Base-by-base conservation (phyloP, 2,329 filamentous ascomycete species). In the Trichoderma harzianum region DNA sequence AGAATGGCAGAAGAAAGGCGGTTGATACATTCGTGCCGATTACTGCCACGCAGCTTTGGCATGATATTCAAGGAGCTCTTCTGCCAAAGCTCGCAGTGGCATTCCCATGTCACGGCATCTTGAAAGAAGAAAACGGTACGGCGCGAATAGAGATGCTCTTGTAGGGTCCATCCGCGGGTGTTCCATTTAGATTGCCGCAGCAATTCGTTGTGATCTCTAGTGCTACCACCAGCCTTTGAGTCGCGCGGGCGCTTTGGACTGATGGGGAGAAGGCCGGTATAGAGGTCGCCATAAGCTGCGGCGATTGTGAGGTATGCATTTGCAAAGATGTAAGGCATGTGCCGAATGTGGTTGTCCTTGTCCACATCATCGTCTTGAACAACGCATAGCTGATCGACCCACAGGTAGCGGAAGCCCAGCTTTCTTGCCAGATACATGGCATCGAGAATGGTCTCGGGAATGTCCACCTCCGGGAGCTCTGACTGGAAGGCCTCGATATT, bases 381-480 rank as follows among this genome's bases (percentile, higher is more conserved):
- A 70, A 85, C 83, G 67, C 83, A 85, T 62, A 84, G 77, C 39
- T 80, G 78, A 73, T 86, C 84, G 39, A 86, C 81, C 85, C 84
- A 86, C 24, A 86, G 77, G 70, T 83, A 80, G 3, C 81, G 80
- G 26, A 84, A 78, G 1, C 81, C 82, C 12, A 86, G 77, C 76
- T 84, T 84, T 73, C 79, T 81, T 28, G 82, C 78, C 24, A 85
- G 75, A 80, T 82, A 83, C 73, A 85, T 83, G 72, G 83, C 83
- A 72, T 84, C 83, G n/a, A 80, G 70, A 69, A 84, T 82, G 5
- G 83, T 83, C 66, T 81, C 79, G 43, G 82, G 83, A 18, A 85
- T 76, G 18, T 82, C 80, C 10, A 76, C 74, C 18, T 84, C 82
- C 5, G 80, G 79, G 18, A 85, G 73, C 5, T 73, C 76, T 30